Evolutionary conservation across 108 stramenopile genomes (phyloP).

Genomic region (Pseudonitzschia pungens): DNA sequence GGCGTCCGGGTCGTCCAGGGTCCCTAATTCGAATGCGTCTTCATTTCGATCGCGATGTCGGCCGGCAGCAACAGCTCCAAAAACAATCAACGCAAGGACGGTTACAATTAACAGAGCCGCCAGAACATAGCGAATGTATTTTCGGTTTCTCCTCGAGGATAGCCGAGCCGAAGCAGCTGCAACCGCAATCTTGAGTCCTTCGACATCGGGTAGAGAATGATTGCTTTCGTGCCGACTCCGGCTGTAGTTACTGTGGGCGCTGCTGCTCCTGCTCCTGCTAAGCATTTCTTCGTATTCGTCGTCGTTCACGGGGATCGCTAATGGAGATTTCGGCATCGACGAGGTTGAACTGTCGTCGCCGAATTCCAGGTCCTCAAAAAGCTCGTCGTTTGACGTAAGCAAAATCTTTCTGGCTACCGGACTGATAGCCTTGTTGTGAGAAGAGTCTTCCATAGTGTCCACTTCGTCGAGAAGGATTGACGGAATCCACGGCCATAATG

Average conservation of each 20-base stretch:
- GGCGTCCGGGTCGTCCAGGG: not conserved
- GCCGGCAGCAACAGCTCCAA: not conserved
- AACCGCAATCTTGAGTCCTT: conserved; percentile 7
- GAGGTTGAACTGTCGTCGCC: not conserved
- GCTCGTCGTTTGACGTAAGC: not conserved
- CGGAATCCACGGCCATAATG: too few species aligned
- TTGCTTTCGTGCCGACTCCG: not conserved
- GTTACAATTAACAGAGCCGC: not conserved
- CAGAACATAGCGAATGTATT: not conserved
- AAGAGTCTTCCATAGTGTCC: not conserved
- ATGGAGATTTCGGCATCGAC: not conserved
- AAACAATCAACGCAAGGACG: not conserved
- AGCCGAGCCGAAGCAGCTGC: not conserved
- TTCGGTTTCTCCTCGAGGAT: not conserved
- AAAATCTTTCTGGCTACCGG: conserved; percentile 1
- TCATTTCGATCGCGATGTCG: not conserved
- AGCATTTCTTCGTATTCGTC: conserved; percentile 7
- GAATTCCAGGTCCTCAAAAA: not conserved
- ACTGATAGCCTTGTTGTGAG: not conserved
- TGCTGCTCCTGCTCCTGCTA: not conserved
- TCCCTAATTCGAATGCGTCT: not conserved
- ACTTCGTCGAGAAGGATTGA: not conserved
- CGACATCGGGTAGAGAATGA: conserved; percentile 8
- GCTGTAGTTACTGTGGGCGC: not conserved
- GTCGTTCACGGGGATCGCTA: not conserved